A percentile compares a stretch with the other conserved stretches of the same genome.
These are phyloP conservation scores for Sclerotinia trifoliorum DNA, from an alignment of 2,329 filamentous ascomycete genomes.

Conservation along the genomic window DNA sequence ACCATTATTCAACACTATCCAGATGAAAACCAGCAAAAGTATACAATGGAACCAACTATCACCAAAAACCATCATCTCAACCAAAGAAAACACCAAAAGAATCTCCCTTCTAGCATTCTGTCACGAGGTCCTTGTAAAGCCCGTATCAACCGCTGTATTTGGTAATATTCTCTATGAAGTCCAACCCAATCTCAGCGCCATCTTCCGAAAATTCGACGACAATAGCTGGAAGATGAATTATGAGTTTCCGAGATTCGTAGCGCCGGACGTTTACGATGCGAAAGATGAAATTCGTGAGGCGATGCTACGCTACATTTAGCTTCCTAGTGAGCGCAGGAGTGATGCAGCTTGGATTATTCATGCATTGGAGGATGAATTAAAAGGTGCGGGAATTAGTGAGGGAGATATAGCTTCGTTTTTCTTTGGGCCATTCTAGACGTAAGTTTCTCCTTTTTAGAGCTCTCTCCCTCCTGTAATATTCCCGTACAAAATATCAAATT, in stretches of 20 bases:
- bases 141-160: background rate
- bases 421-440: background rate
- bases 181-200: background rate
- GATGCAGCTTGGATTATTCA: background rate
- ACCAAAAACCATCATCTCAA: background rate
- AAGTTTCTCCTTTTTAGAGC: background rate
- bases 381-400: background rate
- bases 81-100: background rate
- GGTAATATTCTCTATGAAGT: background rate
- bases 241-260: background rate
- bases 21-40: background rate
- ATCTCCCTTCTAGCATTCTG: background rate
- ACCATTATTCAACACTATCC: background rate
- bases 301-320: background rate
- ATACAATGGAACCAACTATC: background rate
- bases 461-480: too few species aligned
- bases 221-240: background rate
- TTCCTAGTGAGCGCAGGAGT: background rate
- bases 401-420: background rate
- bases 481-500: too few species aligned
- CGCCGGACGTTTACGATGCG: background rate
- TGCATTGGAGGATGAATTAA: background rate
- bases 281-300: background rate
- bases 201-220: background rate
- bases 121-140: background rate